phyloP scores from a whole-genome alignment of 495 filamentous ascomycete genomes.

The Talaromyces stipitatus region DNA sequence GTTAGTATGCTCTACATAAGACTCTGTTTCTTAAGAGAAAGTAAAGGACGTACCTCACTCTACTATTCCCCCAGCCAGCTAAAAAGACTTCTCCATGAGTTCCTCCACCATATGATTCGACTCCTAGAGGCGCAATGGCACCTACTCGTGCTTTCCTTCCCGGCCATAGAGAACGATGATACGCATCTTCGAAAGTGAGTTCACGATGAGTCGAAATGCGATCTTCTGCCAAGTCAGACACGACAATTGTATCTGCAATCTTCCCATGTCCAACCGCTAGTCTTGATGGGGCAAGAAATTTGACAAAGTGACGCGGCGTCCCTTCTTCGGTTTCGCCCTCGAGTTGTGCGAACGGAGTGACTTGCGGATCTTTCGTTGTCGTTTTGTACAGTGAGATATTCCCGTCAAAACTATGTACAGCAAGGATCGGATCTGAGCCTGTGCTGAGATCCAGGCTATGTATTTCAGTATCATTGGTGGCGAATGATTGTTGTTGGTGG shows the following conservation, averaged over 20 bases:
- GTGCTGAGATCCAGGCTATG: conserved; percentile 25
- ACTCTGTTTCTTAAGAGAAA: background rate
- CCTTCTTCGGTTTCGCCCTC: conserved; percentile 15
- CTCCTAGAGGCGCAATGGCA: conserved; percentile 43
- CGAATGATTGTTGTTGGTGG: conserved; percentile 25
- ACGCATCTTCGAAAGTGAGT: conserved; percentile 17
- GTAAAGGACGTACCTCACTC: conserved; percentile 41
- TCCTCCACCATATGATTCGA: conserved; percentile 15
- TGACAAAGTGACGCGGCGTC: conserved; percentile 39
- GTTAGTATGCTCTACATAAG: background rate
- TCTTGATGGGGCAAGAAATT: conserved; percentile 38
- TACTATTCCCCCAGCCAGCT: conserved; percentile 53
- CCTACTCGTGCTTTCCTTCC: conserved; percentile 30
- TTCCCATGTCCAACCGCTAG: conserved; percentile 46
- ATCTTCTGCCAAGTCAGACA: conserved; percentile 39
- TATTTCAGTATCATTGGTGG: conserved; percentile 20
- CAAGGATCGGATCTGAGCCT: conserved; percentile 29
- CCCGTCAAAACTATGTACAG: conserved; percentile 37
- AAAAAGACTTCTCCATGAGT: conserved; percentile 47
- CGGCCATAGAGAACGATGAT: conserved; percentile 12
- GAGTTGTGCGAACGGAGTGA: conserved; percentile 32
- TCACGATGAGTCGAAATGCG: conserved; percentile 28
- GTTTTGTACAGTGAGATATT: conserved; percentile 41
- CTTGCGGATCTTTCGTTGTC: conserved; percentile 15
- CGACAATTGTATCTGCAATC: conserved; percentile 33